A percentile compares a stretch with the other conserved stretches of the same genome.
Evolutionary conservation across 192 early-diverging fungal species (phyloP).

Genomic region (Backusella parvicylindrica): DNA sequence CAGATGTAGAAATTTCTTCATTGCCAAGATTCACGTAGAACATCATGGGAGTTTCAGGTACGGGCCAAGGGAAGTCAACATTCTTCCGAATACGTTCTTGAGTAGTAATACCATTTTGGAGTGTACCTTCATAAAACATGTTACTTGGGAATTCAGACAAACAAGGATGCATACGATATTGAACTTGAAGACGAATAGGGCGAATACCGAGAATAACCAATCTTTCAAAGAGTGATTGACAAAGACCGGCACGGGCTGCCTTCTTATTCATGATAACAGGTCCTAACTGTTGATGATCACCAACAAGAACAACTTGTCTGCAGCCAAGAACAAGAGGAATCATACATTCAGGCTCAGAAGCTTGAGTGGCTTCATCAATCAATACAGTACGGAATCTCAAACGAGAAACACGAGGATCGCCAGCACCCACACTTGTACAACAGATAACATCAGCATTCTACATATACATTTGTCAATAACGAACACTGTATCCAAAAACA

Average conservation of each 20-base stretch:
- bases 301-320: constrained; percentile 95
- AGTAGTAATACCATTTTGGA: constrained; percentile 95
- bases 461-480: not conserved
- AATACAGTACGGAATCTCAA: constrained; percentile 92
- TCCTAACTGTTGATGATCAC: constrained; percentile 98
- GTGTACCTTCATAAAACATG: constrained; percentile 98
- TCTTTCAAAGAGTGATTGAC: constrained; percentile 96
- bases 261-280: constrained; percentile 98
- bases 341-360: constrained; percentile 95
- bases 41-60: constrained; percentile 91
- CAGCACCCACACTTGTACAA: constrained; percentile 96
- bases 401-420: constrained; percentile 87
- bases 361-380: constrained; percentile 97
- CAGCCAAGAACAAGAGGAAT: constrained; percentile 96
- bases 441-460: constrained; percentile 94
- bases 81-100: constrained; percentile 84
- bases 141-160: constrained; percentile 98
- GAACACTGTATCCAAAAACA: not conserved
- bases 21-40: constrained; percentile 90
- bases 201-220: constrained; percentile 88
- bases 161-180: constrained; percentile 99
- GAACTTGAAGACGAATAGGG: constrained; percentile 94
- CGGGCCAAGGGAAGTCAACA: constrained; percentile 97
- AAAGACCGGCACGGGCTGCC: constrained; percentile 89
- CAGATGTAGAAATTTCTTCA: constrained; percentile 95